Base-by-base conservation (phyloP, 2,329 filamentous ascomycete genomes). In the Chaetomium globosum region DNA sequence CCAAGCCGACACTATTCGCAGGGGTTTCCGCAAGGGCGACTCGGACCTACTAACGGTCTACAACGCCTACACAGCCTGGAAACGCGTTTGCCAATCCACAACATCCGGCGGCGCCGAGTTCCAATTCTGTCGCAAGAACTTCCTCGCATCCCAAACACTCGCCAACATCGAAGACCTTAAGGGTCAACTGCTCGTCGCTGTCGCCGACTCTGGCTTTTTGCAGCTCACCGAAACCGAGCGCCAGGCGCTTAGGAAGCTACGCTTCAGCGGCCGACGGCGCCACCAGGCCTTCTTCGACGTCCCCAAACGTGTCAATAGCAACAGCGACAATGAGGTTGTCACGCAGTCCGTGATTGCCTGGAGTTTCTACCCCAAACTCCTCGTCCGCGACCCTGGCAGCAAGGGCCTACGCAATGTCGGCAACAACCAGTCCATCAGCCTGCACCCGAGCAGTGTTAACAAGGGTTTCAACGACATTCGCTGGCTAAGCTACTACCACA, bases 101-200 rank as follows among this genome's bases (percentile, higher is more conserved):
- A 79, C 76, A 9, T 71, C 74, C 0, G 83, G 85, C 8, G 83
- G 85, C 55, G 92, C 90, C 57, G 94, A 98, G 73, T 91, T 89
- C 72, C 87, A 93, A 70, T 99, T 96, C 77, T 99, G 95, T 79
- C 89, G 90, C 72, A 97, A 96, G 80, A 97, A 97, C 77, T 97
- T 93, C 74, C 85, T 99, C 60, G 94, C 89, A 67, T 85, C 89
- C n/a, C 93, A 96, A 75, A 95, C 92, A 3, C 83, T 99, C 4
- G 83, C 87, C 55, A 96, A 95, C 68, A 97, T 99, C 69, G 95
- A 99, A 76, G 95, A 99, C 71, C 84, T 98, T 61, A 99, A 98
- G 77, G 90, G 91, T 7, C 95, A 99, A 73, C 85, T 99, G 0
- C 82, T 97, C 1, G 88, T 91, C 1, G 90, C 92, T 0, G 83